Evolutionary conservation across 192 early-diverging fungal genomes (phyloP), one percentile per base, ranked within the genome.

Genomic region (Backusella australiensis): DNA sequence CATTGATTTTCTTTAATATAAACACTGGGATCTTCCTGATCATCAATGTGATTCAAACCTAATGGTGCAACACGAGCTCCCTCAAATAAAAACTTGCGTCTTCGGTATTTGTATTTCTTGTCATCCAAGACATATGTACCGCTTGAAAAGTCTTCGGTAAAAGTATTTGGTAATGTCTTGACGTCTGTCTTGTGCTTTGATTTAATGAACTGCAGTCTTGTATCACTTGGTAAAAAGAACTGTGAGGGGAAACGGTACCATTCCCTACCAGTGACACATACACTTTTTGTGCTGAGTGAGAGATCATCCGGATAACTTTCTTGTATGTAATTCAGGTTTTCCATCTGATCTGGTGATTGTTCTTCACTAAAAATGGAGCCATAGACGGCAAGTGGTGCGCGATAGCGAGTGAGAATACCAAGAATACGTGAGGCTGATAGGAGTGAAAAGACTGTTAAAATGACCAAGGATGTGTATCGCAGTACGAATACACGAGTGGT

Each of bases 161-260:
- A 99, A 66, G 94, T 87, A 36, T 91, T 93, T 1, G 97, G 97
- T 42, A 99, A 81, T 39, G 93, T 86, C 26, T 96, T 96, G 19
- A 80, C 80, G 77, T 95, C 96, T 12, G 8, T 29, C 3, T 63
- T 63, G 3, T 63, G 56, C 7, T 85, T 81, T 68, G 88, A 87
- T 77, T 85, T 71, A 35, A 97, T 75, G 73, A 96, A 93, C 66
- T 88, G 82, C 21, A 99, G 77, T 1, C 90, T 82, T 67, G 92
- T 83, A 34, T 85, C 87, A 21, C 85, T 81, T 8, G 96, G 97
- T 15, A 98, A 75, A 78, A 95, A 95, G 83, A 93, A 99, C 72
- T 96, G 94, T 12, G 90, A 91, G 6, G 96, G 96, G 79, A 96
- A 99, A 23, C 95, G 76, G 80, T 98, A 91, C 97, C 97, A 99